Percentiles rank a stretch among this genome's conserved stretches.
Conservation (phyloP, 2,329 filamentous ascomycete genomes). For the Podosphaera fusca region DNA sequence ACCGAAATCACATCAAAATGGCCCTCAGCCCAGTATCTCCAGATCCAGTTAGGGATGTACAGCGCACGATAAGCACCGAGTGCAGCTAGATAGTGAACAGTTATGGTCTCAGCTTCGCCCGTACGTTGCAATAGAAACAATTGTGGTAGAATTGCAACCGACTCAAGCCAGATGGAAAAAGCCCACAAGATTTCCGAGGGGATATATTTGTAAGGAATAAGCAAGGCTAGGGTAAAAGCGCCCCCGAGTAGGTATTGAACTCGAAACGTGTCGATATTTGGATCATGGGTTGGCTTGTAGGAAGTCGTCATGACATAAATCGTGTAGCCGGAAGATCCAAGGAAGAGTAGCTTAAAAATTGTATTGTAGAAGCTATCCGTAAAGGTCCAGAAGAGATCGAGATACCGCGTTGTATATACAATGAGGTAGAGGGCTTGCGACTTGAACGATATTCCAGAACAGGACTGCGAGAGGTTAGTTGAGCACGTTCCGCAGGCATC, state of each 20-base stretch:
- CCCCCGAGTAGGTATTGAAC: slow-evolving; percentile 81
- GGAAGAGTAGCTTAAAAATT: slow-evolving; percentile 88
- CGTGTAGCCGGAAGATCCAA: slow-evolving; percentile 72
- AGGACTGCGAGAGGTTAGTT: slow-evolving; percentile 40
- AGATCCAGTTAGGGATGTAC: slow-evolving; percentile 98
- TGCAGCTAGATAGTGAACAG: slow-evolving; percentile 90
- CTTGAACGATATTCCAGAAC: slow-evolving; percentile 94
- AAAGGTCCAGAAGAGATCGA: slow-evolving; percentile 73
- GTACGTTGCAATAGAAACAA: slow-evolving; percentile 96
- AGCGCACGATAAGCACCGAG: slow-evolving; percentile 76
- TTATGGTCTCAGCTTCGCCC: slow-evolving; percentile 97
- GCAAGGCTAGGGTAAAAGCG: slow-evolving; percentile 51
- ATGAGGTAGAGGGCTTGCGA: slow-evolving; percentile 87
- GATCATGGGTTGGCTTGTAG: slow-evolving; percentile 93
- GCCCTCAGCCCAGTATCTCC: slow-evolving; percentile 58
- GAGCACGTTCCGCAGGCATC: slow-evolving; percentile 4
- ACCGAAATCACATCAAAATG: slow-evolving; percentile 76
- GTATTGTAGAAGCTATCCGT: slow-evolving; percentile 62
- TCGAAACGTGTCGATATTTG: slow-evolving; percentile 91
- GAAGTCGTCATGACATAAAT: slow-evolving; percentile 95
- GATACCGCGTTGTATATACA: slow-evolving; percentile 83
- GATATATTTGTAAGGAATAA: slow-evolving; percentile 72
- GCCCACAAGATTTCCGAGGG: slow-evolving; percentile 80
- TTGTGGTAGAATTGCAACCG: slow-evolving; percentile 88
- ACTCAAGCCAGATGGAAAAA: slow-evolving; percentile 95